phyloP scores from a whole-genome alignment of 2,329 filamentous ascomycete species.

The Fusarium udum region DNA sequence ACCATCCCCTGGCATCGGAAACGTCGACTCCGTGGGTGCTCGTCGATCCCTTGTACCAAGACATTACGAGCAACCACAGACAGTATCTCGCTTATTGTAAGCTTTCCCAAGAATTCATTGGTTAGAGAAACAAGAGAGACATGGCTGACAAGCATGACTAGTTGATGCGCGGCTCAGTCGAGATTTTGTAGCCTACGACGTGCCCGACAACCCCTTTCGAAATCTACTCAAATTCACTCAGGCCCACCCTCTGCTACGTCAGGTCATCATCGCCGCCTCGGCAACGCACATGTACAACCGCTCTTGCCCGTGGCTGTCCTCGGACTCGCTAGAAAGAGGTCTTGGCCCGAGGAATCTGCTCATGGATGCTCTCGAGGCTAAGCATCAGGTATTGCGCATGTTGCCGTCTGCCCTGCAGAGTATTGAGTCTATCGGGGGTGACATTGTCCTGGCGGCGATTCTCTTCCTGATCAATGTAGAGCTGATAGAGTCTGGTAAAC shows the following conservation, averaged over 20 bases:
- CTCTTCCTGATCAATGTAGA: conserved; percentile 62
- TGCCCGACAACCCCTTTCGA: conserved; percentile 59
- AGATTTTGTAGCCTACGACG: conserved; percentile 61
- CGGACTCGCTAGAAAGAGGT: conserved; percentile 39
- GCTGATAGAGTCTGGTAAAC: conserved; percentile 59
- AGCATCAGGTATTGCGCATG: conserved; percentile 55
- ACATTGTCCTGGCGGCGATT: conserved; percentile 56
- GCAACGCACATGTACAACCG: conserved; percentile 60
- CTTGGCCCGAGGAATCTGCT: conserved; percentile 45
- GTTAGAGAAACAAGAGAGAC: conserved; percentile 17
- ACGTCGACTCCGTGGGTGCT: conserved; percentile 51
- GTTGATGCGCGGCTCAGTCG: conserved; percentile 61
- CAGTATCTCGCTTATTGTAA: conserved; percentile 56
- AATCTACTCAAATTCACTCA: conserved; percentile 54
- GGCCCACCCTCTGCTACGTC: conserved; percentile 54
- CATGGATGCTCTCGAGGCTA: conserved; percentile 57
- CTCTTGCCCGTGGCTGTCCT: conserved; percentile 46
- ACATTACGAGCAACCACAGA: conserved; percentile 59
- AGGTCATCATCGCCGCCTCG: conserved; percentile 59
- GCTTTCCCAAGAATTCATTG: conserved; percentile 26
- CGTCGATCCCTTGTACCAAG: conserved; percentile 59
- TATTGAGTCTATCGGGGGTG: conserved; percentile 50
- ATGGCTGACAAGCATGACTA: conserved; percentile 41
- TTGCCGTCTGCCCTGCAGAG: conserved; percentile 53
- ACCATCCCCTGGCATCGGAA: conserved; percentile 29